These are phyloP conservation scores for Kokia cookei DNA, from an alignment of 441 rosid species.

Conservation along the genomic window DNA sequence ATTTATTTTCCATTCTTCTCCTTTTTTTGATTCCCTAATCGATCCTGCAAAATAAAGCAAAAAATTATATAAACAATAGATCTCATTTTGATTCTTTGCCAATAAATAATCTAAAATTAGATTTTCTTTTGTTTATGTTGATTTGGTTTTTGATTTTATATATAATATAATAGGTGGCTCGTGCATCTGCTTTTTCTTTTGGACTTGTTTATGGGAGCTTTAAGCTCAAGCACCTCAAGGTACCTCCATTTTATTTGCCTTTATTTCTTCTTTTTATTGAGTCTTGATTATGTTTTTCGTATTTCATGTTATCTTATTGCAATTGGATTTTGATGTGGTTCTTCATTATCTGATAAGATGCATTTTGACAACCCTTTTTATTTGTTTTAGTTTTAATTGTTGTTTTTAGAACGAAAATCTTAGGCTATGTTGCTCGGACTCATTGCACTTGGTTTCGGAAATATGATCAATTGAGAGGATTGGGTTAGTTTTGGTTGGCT, in stretches of 20 bases:
- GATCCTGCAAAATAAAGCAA: background rate
- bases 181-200: constrained; percentile 63
- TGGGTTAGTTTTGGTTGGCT: no score
- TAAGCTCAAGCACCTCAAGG: constrained; percentile 64
- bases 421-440: no score
- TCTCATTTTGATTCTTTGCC: constrained; percentile 4
- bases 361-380: background rate
- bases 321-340: background rate
- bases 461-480: no score
- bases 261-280: background rate
- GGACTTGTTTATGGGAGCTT: constrained; percentile 60
- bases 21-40: background rate
- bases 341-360: background rate
- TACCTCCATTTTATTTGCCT: constrained; percentile 1
- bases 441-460: background rate
- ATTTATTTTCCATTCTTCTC: background rate
- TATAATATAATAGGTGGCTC: constrained; percentile 44
- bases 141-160: background rate
- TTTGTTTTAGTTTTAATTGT: background rate
- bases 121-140: background rate
- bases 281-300: background rate
- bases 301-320: background rate
- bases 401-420: background rate
- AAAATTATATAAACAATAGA: background rate
- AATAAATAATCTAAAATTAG: background rate